phyloP scores from a whole-genome alignment of 2,329 filamentous ascomycete species.

The Chrysoporthe cubensis region DNA sequence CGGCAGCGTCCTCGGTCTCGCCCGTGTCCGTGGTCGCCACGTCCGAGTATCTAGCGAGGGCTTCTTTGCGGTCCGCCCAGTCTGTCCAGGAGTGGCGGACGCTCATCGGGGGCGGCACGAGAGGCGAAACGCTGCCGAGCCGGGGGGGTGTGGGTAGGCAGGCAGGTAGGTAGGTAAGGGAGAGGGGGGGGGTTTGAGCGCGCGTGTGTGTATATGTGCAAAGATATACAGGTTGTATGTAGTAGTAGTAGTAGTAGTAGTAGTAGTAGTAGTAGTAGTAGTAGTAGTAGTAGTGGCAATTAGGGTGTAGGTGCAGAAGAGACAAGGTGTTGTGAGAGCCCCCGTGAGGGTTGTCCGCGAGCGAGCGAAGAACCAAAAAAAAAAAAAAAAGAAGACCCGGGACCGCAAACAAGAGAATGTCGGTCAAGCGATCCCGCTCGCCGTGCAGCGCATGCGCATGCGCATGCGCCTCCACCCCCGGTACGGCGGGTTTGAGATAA shows the following conservation, averaged over 20 bases:
- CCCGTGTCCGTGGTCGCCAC: conserved; percentile 8
- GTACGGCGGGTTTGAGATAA: too few species aligned
- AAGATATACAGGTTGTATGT: too few species aligned
- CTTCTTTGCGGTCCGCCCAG: conserved; percentile 8
- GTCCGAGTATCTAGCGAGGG: conserved; percentile 3
- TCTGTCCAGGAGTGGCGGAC: conserved; percentile 16
- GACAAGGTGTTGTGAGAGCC: too few species aligned
- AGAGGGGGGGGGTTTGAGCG: background rate
- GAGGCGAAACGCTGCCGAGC: background rate
- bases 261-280: too few species aligned
- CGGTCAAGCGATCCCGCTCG: conserved; percentile 16
- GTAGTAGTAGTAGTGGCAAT: background rate
- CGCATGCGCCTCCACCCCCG: too few species aligned
- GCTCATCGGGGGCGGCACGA: background rate
- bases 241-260: too few species aligned
- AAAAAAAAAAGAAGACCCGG: background rate
- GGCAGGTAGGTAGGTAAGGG: too few species aligned
- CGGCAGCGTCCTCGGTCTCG: conserved; percentile 3
- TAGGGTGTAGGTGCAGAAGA: background rate
- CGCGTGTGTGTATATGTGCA: too few species aligned
- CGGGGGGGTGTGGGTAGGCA: background rate
- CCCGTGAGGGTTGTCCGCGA: too few species aligned
- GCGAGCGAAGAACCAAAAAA: background rate
- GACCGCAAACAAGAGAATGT: conserved; percentile 14
- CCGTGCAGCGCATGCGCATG: too few species aligned